Base-by-base conservation (phyloP, 441 rosid species). In the Flueggea neowawraea region DNA sequence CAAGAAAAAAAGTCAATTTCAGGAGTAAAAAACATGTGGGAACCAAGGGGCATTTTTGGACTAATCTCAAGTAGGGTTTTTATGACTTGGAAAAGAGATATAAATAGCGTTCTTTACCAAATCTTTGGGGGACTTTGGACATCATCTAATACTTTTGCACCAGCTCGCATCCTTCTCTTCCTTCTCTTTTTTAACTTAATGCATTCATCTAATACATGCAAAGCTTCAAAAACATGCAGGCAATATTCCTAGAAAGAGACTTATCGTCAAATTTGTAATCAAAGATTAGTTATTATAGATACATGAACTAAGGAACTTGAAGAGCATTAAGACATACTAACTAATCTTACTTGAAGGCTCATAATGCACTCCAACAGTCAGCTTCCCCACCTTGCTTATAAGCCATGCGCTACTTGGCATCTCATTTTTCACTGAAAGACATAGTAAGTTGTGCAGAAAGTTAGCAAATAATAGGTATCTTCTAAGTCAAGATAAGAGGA, bases 331-430 rank as follows among this genome's bases (percentile, higher is more conserved):
- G 28, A 22, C 28, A 50, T 16, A 59, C 33, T 53, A 47, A 54
- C 28, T 45, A 45, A 57, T 79, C 89, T 87, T 75, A 89, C 97
- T 57, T 67, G 62, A 66, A 33, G 97, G 95, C 73, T 90, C 95
- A 65, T 94, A 90, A 45, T 94, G 96, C 57, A 84, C 84, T 56
- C 97, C 97, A 60, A 84, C 88, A 15, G 88, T 78, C 57, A 94
- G 76, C 70, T 89, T 89, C 70, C 98, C 98, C 67, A 84, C 69
- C 82, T 83, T 90, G 89, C 91, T 87, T 57, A 94, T 87, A 43
- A 94, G 66, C 98, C 98, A 94, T 66, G 96, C 97, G 67, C 16
- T 73, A 69, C 78, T 84, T 52, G 97, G 96, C 66, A 83, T 60
- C 64, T 87, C 89, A 54, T 79, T 78, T 52, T 57, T 75, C 61